Percentiles rank a stretch among this genome's conserved stretches.
These are phyloP conservation scores for Colletotrichum viniferum DNA, from an alignment of 2,329 filamentous ascomycete genomes.

Conservation along the genomic window DNA sequence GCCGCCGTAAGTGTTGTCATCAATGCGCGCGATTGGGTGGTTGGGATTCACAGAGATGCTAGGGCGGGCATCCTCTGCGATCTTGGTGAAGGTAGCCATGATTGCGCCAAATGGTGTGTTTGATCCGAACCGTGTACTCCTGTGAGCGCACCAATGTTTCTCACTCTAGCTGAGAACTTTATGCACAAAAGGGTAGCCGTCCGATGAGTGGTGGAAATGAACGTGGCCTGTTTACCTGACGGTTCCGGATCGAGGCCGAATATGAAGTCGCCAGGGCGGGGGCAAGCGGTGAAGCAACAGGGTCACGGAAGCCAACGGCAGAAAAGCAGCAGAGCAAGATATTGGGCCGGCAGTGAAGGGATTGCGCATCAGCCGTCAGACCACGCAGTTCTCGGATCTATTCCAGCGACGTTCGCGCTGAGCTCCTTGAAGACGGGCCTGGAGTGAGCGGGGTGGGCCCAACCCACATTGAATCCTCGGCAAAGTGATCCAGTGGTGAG, in stretches of 20 bases:
- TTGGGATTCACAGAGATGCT: constrained; percentile 69
- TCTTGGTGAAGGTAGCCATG: constrained; percentile 78
- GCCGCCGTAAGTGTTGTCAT: constrained; percentile 82
- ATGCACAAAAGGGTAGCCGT: not conserved
- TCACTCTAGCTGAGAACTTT: not conserved
- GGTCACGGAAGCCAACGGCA: not conserved
- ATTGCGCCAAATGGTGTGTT: constrained; percentile 12
- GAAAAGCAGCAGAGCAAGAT: not conserved
- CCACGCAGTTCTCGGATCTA: not conserved
- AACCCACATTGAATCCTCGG: not conserved
- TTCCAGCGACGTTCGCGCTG: not conserved
- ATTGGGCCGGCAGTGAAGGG: constrained; percentile 10
- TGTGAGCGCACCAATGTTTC: not conserved
- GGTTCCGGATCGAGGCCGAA: constrained; percentile 16
- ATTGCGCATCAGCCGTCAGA: not conserved
- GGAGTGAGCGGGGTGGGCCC: not conserved
- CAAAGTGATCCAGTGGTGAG: not conserved
- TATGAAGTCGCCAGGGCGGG: constrained; percentile 18
- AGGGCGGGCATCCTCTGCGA: constrained; percentile 63
- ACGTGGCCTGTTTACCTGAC: not conserved
- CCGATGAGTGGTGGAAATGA: constrained; percentile 20
- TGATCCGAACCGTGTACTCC: not conserved
- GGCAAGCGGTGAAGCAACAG: constrained; percentile 13
- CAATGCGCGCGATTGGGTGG: constrained; percentile 73
- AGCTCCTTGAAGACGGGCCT: not conserved